Evolutionary conservation across 768 basidiomycete genomes (phyloP), one percentile per base, ranked within the genome.

Genomic region (Lentinula sp.): DNA sequence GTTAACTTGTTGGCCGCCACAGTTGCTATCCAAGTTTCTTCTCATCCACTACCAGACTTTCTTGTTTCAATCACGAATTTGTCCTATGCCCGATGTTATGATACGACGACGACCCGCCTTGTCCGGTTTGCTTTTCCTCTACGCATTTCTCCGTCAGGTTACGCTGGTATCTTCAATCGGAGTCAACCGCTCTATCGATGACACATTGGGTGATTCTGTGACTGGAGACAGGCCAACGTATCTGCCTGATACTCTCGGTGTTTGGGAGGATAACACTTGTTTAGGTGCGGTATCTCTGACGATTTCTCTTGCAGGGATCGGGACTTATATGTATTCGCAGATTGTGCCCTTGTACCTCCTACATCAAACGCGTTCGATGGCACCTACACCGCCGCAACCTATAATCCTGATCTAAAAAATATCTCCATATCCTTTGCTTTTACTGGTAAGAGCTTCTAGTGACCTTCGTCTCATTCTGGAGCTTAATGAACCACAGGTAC

Each of bases 101-200:
- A 48, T 18, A 7, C 18, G 46, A 48, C 46, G 18, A 48, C 46
- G 21, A 10, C 46, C 46, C 21, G 3, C n/a, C 6, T 4, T n/a
- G 6, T n/a, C 7, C n/a, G 6, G 13, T 16, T 15, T 43, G 0
- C 46, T 48, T 4, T 23, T 23, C n/a, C 3, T 23, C 46, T 48
- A 18, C 21, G n/a, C 21, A 48, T 23, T 21, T 23, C 9, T 48
- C 6, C 21, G 46, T 7, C 8, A 48, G 21, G 3, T 48, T 10
- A 10, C 18, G 3, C 10, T 48, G 2, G 9, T 48, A 11, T 48
- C 18, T 23, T 18, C 46, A 23, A 23, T 23, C 21, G 46, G 18
- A 51, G 59, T 57, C 15, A 68, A 68, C 57, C 60, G 67, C 35
- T 66, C 65, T 15, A 69, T 69, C 28, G 68, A 69, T 46, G 68